Evolutionary conservation across 306 rosid genomes (phyloP).

Genomic region (Fagus crenata): DNA sequence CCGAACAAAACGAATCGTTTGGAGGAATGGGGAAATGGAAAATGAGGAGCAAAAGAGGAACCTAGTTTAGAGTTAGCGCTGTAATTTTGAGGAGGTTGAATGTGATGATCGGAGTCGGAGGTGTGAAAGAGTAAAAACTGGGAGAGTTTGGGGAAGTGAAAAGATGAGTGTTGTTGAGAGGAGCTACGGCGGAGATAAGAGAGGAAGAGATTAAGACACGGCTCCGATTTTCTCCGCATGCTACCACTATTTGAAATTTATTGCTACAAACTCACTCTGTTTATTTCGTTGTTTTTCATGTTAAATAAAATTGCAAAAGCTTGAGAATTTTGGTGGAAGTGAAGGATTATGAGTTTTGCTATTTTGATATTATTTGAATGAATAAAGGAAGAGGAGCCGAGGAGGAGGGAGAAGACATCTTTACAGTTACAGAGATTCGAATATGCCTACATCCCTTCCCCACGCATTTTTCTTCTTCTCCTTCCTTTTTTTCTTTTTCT

Average conservation of each 20-base stretch:
- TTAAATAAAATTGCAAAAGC: too few relatives aligned
- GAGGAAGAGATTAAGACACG: conserved; percentile 28
- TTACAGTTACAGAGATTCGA: too few relatives aligned
- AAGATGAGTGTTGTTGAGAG: conserved; percentile 14
- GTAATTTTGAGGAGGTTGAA: conserved; percentile 11
- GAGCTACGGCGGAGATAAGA: conserved; percentile 36
- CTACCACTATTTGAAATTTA: not conserved
- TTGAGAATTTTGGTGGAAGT: not conserved
- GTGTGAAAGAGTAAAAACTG: conserved; percentile 28
- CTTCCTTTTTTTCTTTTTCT: too few relatives aligned
- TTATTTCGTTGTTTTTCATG: not conserved
- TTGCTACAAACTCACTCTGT: too few relatives aligned
- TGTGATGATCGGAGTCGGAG: conserved; percentile 21
- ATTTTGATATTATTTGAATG: too few relatives aligned
- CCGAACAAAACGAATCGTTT: conserved; percentile 34
- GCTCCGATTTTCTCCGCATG: conserved; percentile 18
- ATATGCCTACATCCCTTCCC: too few relatives aligned
- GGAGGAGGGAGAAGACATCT: too few relatives aligned
- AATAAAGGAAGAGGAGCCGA: too few relatives aligned
- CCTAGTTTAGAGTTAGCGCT: conserved; percentile 9
- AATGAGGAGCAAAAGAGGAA: conserved; percentile 10
- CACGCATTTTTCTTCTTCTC: too few relatives aligned
- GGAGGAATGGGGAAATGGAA: conserved; percentile 28
- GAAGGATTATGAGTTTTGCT: too few relatives aligned
- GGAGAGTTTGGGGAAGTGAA: conserved; percentile 12